phyloP scores from a whole-genome alignment of 768 basidiomycete species.

The Mycena venus region DNA sequence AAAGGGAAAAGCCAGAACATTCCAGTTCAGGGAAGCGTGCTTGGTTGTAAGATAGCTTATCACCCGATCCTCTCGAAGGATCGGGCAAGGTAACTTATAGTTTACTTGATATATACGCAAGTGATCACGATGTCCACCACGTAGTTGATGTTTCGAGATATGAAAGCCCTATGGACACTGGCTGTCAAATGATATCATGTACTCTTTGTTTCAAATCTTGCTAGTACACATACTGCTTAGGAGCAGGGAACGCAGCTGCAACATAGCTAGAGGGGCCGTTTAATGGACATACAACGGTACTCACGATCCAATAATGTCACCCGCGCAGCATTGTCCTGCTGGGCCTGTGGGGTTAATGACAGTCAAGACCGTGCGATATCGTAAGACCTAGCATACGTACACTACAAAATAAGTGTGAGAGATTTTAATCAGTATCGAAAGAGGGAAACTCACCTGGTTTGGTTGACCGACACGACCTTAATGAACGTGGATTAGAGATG shows the following conservation, averaged over 20 bases:
- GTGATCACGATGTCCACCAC: no score
- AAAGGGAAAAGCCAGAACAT: no score
- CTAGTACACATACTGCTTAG: constrained; percentile 1
- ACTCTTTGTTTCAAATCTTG: constrained; percentile 1
- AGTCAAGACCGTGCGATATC: neutral
- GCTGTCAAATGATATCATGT: constrained; percentile 1
- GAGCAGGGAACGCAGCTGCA: constrained; percentile 7
- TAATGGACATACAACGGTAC: neutral
- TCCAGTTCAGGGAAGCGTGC: no score
- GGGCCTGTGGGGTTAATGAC: constrained; percentile 3
- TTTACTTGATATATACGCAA: no score
- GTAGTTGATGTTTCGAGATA: no score
- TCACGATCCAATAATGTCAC: constrained; percentile 10
- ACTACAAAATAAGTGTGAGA: constrained; percentile 2
- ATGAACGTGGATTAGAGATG: constrained; percentile 11
- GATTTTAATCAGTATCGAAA: constrained; percentile 7
- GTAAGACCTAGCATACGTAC: constrained; percentile 4
- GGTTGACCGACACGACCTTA: constrained; percentile 5
- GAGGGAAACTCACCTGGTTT: constrained; percentile 11
- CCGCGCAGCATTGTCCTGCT: constrained; percentile 10
- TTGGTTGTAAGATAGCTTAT: no score
- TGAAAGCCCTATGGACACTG: neutral
- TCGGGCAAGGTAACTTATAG: no score
- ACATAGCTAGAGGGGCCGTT: constrained; percentile 3
- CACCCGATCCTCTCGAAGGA: no score